Percentiles rank a stretch among this genome's conserved stretches.
Evolutionary conservation across 352 stramenopile genomes (phyloP).

Genomic region (Phytophthora brassicae): DNA sequence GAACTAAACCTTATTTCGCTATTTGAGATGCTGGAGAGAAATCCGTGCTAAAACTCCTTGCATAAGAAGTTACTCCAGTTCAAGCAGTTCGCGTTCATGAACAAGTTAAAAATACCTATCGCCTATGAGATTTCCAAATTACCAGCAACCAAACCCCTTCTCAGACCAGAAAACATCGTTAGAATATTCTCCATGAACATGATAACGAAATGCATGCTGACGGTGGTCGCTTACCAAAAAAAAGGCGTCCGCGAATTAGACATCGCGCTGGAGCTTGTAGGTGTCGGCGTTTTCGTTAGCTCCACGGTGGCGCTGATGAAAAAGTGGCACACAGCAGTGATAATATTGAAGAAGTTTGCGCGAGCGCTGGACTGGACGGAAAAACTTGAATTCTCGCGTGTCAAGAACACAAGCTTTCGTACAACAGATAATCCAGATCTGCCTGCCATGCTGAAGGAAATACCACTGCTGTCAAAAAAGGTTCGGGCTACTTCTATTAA

Average conservation of each 20-base stretch:
- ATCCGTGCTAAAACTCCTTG: slow-evolving; percentile 1
- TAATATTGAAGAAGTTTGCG: not conserved
- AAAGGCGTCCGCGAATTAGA: slow-evolving; percentile 1
- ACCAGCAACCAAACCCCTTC: not conserved
- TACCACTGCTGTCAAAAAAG: not conserved
- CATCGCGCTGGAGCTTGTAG: not conserved
- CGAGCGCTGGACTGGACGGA: slow-evolving; percentile 1
- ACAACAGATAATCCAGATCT: not conserved
- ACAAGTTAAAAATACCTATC: slow-evolving; percentile 1
- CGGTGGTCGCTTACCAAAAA: slow-evolving; percentile 1
- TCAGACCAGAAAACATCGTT: not conserved
- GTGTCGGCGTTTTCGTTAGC: slow-evolving; percentile 2
- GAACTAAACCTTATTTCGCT: not conserved
- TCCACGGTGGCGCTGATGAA: not conserved
- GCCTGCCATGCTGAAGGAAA: not conserved
- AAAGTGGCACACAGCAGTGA: not conserved
- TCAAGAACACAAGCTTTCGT: not conserved
- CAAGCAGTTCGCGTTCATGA: not conserved
- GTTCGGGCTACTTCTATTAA: not conserved
- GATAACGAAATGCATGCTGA: not conserved
- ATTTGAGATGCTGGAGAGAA: not conserved
- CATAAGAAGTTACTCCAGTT: slow-evolving; percentile 1
- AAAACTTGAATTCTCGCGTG: not conserved
- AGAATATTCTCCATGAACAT: slow-evolving; percentile 9
- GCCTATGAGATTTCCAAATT: not conserved